A percentile compares a stretch with the other conserved stretches of the same genome.
phyloP scores from a whole-genome alignment of 1,284 basidiomycete species.

The Cutaneotrichosporon sp. region DNA sequence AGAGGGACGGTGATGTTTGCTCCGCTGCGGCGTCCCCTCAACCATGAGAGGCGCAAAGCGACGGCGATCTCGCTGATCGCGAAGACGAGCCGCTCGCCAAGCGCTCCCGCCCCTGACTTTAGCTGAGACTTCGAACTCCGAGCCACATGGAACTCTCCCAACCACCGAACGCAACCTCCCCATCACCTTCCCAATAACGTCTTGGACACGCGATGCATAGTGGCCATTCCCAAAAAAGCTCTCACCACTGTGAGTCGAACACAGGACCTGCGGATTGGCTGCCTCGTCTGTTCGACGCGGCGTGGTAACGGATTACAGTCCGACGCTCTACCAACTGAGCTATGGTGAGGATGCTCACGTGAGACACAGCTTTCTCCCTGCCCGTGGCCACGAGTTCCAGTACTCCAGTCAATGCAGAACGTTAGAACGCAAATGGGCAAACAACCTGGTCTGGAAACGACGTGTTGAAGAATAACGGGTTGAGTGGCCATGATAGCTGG shows the following conservation, averaged over 20 bases:
- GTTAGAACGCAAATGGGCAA: too few relatives aligned
- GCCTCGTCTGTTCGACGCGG: not conserved
- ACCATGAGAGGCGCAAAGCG: not conserved
- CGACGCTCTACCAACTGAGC: conserved; percentile 3
- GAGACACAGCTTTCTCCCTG: too few relatives aligned
- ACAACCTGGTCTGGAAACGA: too few relatives aligned
- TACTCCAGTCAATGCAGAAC: too few relatives aligned
- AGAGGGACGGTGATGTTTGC: too few relatives aligned
- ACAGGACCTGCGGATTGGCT: conserved; percentile 1
- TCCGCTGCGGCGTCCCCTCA: not conserved
- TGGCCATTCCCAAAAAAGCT: not conserved
- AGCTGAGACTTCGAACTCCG: conserved; percentile 16
- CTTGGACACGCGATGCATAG: too few relatives aligned
- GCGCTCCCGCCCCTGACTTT: not conserved
- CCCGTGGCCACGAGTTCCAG: too few relatives aligned
- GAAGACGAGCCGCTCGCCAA: not conserved
- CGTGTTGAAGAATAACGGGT: too few relatives aligned
- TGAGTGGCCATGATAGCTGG: too few relatives aligned
- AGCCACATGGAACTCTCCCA: conserved; percentile 2
- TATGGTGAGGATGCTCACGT: conserved; percentile 1
- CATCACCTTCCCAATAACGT: not conserved
- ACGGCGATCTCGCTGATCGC: not conserved
- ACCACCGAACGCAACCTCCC: conserved; percentile 17
- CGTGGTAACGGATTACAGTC: not conserved
- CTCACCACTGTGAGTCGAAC: conserved; percentile 9